These are phyloP conservation scores for Kurtzmaniella quercitrusa DNA, from an alignment of 1,139 yeast genomes.

Conservation along the genomic window DNA sequence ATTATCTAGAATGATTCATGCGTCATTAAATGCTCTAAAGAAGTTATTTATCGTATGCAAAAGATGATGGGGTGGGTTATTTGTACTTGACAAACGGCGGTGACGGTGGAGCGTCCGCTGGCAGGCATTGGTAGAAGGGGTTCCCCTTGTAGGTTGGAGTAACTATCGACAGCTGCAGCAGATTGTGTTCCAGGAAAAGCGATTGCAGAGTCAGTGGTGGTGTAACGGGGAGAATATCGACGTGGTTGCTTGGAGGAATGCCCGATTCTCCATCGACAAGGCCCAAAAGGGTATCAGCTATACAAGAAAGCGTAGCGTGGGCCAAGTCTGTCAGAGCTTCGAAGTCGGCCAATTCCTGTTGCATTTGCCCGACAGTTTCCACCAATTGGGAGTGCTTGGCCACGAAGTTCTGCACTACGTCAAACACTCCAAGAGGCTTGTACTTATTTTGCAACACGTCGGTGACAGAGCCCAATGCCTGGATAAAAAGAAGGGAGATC, in stretches of 20 bases:
- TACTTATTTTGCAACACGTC: constrained; percentile 56
- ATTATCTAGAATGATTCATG: not conserved
- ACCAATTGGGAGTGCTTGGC: constrained; percentile 9
- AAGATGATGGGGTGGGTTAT: not conserved
- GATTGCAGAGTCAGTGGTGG: constrained; percentile 15
- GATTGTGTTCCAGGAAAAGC: constrained; percentile 11
- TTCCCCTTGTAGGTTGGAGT: constrained; percentile 10
- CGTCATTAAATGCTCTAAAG: not conserved
- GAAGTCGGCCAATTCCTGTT: constrained; percentile 4
- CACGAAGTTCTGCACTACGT: constrained; percentile 33
- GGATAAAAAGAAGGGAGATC: constrained; percentile 42
- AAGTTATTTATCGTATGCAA: not conserved
- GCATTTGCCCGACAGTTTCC: constrained; percentile 5
- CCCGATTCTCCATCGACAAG: not conserved
- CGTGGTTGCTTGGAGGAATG: not conserved
- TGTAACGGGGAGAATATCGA: constrained; percentile 11
- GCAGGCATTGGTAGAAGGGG: constrained; percentile 8
- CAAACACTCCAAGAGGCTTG: constrained; percentile 39
- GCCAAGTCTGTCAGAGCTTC: constrained; percentile 4
- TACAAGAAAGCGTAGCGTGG: constrained; percentile 6
- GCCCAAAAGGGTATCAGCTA: constrained; percentile 6
- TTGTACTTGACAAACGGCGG: constrained; percentile 1
- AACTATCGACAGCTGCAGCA: constrained; percentile 12
- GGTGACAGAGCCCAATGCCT: constrained; percentile 45
- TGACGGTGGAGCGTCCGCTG: constrained; percentile 3